Evolutionary conservation across 805 yeast genomes (phyloP), one percentile per base, ranked within the genome.

Genomic region (Metschnikowia cubensis): DNA sequence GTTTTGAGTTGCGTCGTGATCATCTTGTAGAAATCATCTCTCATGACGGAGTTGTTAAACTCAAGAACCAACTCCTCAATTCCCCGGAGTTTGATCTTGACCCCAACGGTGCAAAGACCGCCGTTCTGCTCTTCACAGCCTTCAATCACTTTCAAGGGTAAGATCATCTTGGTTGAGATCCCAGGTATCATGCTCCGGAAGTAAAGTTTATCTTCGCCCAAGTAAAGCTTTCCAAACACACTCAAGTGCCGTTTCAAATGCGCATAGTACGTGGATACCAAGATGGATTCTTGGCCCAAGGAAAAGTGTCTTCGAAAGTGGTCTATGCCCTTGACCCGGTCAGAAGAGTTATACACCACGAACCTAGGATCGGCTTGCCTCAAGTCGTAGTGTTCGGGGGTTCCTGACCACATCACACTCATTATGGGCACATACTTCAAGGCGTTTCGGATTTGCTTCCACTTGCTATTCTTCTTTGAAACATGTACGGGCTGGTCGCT

Each of bases 101-200:
- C 69, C 0, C 92, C 92, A 33, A 80, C 78, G 57, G 85, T 90
- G 15, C 37, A 50, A 29, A 42, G 29, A 20, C 46, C 47, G 2
- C 49, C 37, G 5, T 36, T 10, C 21, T 40, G 52, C 52, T 77
- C 80, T 47, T 77, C 76, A 47, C 87, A 84, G 42, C 77, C 81
- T 56, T 87, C 95, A 25, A 92, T 70, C 59, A 89, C 95, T 4
- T 61, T 60, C 36, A 87, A 68, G 0, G 98, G 98, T 7, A 92
- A 66, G 6, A 90, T 80, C 96, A 92, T 88, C 50, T 80, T 80
- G 1, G 96, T 86, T 35, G 80, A 77, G 0, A 86, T 75, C 0
- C 95, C 94, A 0, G 95, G 95, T 3, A 89, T 60, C 35, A 89
- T 70, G 35, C 96, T 84, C 52, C 94, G 73, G 67, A 87, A 92